Conservation (phyloP, 2,329 filamentous ascomycete genomes). For the Trichoderma endophyticum region DNA sequence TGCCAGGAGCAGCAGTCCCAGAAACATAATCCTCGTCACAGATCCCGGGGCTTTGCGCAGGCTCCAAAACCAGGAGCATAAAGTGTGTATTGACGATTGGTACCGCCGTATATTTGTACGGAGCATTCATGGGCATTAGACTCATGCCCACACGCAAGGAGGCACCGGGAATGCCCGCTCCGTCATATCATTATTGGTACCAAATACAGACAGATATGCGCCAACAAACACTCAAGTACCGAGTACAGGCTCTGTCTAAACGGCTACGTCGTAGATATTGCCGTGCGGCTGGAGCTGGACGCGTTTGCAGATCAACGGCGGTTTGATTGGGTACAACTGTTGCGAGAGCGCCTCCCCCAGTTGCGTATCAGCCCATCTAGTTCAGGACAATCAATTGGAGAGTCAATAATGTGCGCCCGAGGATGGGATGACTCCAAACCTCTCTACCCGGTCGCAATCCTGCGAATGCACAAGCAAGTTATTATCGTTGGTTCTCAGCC, state of each 20-base stretch:
- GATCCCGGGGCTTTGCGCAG: slow-evolving; percentile 9
- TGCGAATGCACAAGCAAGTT: neutral
- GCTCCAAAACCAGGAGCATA: neutral
- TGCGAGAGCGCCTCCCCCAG: neutral
- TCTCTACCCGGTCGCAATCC: neutral
- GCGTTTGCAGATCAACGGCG: neutral
- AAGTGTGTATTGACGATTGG: neutral
- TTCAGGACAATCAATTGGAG: neutral
- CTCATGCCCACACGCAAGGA: neutral
- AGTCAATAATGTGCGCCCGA: neutral
- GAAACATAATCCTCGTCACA: slow-evolving; percentile 12
- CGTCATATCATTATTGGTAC: neutral
- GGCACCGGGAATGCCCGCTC: neutral
- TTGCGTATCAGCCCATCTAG: neutral
- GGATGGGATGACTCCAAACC: neutral
- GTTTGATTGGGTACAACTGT: neutral
- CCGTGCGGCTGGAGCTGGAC: slow-evolving; percentile 3
- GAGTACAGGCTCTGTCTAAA: neutral
- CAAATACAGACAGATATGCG: neutral
- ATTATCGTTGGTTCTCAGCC: neutral
- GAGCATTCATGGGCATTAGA: neutral
- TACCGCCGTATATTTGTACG: neutral
- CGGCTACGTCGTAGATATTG: neutral
- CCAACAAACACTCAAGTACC: neutral
- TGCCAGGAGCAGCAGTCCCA: neutral